Evolutionary conservation across 768 basidiomycete species (phyloP).

Genomic region (Tylopilus sp.): DNA sequence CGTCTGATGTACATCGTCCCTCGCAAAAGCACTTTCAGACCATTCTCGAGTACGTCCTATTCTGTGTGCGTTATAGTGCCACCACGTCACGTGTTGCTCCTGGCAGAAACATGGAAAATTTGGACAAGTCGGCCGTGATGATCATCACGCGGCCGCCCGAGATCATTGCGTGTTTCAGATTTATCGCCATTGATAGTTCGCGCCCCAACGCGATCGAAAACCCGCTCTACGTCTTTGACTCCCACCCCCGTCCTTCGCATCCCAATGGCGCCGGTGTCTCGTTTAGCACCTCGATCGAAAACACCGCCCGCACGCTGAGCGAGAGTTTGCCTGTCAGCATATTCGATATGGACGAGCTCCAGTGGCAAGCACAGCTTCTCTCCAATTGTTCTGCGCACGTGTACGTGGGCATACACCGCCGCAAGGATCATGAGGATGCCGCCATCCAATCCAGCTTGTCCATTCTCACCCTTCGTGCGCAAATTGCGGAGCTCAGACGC

Average conservation of each 20-base stretch:
- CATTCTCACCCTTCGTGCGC: slow-evolving; percentile 41
- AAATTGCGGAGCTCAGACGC: slow-evolving; percentile 36
- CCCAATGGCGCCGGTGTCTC: slow-evolving; percentile 59
- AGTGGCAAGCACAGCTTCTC: slow-evolving; percentile 67
- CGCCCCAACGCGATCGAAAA: slow-evolving; percentile 8
- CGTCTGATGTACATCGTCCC: slow-evolving; percentile 33
- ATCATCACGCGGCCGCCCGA: slow-evolving; percentile 72
- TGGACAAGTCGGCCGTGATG: slow-evolving; percentile 31
- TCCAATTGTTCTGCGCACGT: slow-evolving; percentile 58
- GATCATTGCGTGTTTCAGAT: slow-evolving; percentile 53
- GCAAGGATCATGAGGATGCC: slow-evolving; percentile 27
- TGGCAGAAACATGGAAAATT: slow-evolving; percentile 26
- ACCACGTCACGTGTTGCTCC: neutral
- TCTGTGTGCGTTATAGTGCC: neutral
- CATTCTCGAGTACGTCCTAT: slow-evolving; percentile 25
- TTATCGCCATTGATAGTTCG: slow-evolving; percentile 6
- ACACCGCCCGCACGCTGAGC: slow-evolving; percentile 42
- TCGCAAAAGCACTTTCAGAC: slow-evolving; percentile 35
- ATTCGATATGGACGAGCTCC: slow-evolving; percentile 40
- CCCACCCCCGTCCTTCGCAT: slow-evolving; percentile 58
- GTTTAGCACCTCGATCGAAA: slow-evolving; percentile 44
- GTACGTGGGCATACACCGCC: slow-evolving; percentile 36
- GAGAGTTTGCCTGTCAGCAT: slow-evolving; percentile 42
- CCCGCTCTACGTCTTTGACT: slow-evolving; percentile 59
- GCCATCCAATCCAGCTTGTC: slow-evolving; percentile 49